A percentile compares a stretch with the other conserved stretches of the same genome.
phyloP scores from a whole-genome alignment of 257 asterid genomes.

The Cynanchum wilfordii region DNA sequence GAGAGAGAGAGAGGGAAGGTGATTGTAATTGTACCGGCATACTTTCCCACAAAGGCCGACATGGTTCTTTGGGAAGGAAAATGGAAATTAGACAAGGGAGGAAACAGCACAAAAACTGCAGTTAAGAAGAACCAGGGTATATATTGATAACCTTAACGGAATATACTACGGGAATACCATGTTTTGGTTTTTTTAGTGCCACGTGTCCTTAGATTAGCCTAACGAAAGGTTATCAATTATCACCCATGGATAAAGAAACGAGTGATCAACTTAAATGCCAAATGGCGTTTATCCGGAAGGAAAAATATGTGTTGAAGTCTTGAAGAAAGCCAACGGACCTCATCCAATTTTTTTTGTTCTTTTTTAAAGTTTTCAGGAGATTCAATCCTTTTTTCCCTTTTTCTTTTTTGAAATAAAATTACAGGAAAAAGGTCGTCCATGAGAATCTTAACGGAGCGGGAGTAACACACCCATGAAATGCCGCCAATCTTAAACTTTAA shows the following conservation, averaged over 20 bases:
- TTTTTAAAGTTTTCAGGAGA: constrained; percentile 9
- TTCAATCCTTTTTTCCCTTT: neutral
- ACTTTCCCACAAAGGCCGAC: constrained; percentile 87
- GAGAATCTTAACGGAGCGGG: neutral
- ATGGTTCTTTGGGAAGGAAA: constrained; percentile 32
- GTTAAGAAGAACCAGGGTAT: constrained; percentile 21
- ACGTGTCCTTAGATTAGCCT: constrained; percentile 65
- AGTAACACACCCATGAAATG: neutral
- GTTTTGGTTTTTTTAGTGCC: neutral
- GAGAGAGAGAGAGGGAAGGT: neutral
- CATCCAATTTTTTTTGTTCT: constrained; percentile 13
- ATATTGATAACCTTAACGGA: constrained; percentile 27
- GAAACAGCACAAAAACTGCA: constrained; percentile 15
- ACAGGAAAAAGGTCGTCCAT: neutral
- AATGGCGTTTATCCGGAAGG: constrained; percentile 10
- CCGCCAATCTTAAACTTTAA: neutral
- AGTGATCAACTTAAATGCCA: constrained; percentile 44
- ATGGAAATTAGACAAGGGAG: neutral
- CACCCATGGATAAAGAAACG: constrained; percentile 46
- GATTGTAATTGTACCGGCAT: constrained; percentile 55
- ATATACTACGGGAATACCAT: constrained; percentile 19
- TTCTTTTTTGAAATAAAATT: neutral
- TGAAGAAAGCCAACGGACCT: constrained; percentile 3
- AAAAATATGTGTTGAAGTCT: neutral
- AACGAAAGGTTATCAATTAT: constrained; percentile 68